A percentile compares a stretch with the other conserved stretches of the same genome.
Conservation (phyloP, 768 basidiomycete species). For the Gloeostereum incarnatum region DNA sequence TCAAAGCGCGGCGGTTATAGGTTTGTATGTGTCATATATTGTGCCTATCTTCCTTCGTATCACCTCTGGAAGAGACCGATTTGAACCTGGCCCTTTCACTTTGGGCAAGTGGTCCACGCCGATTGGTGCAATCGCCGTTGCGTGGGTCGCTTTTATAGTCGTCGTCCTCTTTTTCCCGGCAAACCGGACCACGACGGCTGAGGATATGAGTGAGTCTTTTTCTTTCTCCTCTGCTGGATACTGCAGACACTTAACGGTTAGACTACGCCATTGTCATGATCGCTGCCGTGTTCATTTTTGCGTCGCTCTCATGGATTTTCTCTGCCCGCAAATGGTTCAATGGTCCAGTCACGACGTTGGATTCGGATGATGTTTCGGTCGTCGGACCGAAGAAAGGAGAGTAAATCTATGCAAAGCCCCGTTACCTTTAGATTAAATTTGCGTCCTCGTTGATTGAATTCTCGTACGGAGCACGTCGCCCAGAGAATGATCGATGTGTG, state of each 20-base stretch:
- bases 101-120: slow-evolving; percentile 55
- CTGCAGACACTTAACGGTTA: slow-evolving; percentile 16
- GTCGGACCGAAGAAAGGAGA: slow-evolving; percentile 1
- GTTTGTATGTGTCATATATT: slow-evolving; percentile 60
- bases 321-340: slow-evolving; percentile 67
- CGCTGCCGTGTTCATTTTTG: slow-evolving; percentile 55
- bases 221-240: background rate
- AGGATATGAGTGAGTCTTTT: slow-evolving; percentile 47
- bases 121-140: slow-evolving; percentile 48
- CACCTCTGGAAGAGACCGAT: slow-evolving; percentile 51
- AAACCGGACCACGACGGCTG: slow-evolving; percentile 25
- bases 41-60: slow-evolving; percentile 64
- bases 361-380: slow-evolving; percentile 21
- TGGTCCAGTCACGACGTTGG: slow-evolving; percentile 56
- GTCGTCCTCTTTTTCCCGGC: slow-evolving; percentile 52
- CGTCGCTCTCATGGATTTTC: slow-evolving; percentile 51
- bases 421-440: too few relatives aligned
- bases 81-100: slow-evolving; percentile 50
- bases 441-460: too few relatives aligned
- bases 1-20: slow-evolving; percentile 57
- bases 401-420: too few relatives aligned
- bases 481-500: too few relatives aligned
- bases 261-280: slow-evolving; percentile 66
- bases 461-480: too few relatives aligned
- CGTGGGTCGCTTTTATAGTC: slow-evolving; percentile 58